Percentiles rank a stretch among this genome's conserved stretches.
phyloP scores from a whole-genome alignment of 495 filamentous ascomycete species.

The Penicillium soppii region DNA sequence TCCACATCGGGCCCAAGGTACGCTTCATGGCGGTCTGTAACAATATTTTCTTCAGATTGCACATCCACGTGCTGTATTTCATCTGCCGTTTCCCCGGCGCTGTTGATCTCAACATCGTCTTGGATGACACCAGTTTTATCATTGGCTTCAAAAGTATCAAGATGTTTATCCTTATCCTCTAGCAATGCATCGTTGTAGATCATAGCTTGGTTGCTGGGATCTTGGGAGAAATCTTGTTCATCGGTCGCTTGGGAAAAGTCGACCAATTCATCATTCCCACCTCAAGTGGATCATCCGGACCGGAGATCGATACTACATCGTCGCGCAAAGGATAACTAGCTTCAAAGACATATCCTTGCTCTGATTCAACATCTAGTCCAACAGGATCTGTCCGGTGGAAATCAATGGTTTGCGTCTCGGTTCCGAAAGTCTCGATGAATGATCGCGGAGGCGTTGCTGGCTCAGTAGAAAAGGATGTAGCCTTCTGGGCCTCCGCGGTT shows the following conservation, averaged over 20 bases:
- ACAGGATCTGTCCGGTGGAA: not conserved
- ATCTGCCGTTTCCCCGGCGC: not conserved
- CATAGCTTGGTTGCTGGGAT: too few species aligned
- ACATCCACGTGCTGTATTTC: not conserved
- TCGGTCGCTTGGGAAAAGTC: not conserved
- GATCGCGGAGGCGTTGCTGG: not conserved
- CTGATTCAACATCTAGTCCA: not conserved
- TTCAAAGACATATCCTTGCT: not conserved
- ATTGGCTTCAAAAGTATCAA: not conserved
- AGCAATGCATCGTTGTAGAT: too few species aligned
- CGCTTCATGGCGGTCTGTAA: not conserved
- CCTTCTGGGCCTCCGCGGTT: conserved; percentile 7
- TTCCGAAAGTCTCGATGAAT: not conserved
- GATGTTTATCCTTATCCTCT: not conserved
- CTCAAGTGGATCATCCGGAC: not conserved
- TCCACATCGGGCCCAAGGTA: not conserved
- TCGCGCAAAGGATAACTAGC: not conserved
- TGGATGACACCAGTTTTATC: not conserved
- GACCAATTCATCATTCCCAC: not conserved
- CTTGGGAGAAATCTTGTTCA: too few species aligned
- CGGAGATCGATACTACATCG: not conserved
- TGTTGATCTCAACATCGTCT: not conserved
- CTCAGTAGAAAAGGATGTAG: conserved; percentile 5
- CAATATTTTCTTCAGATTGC: not conserved
- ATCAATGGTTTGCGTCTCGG: not conserved